phyloP scores from a whole-genome alignment of 257 asterid species.

The Nicotiana obtusifolia region DNA sequence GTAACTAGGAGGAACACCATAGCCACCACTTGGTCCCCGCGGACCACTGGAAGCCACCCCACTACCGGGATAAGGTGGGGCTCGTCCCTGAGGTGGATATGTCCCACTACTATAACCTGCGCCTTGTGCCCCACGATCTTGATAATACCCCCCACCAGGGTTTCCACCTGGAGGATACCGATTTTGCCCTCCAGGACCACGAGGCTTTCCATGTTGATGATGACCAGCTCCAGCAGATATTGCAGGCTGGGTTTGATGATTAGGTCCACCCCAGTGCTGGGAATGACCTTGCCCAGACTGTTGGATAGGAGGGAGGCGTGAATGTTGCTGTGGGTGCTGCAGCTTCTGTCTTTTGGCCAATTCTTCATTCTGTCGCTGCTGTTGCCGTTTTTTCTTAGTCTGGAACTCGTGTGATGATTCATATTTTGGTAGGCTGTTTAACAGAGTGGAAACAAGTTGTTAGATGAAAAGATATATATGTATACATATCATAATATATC shows the following conservation, averaged over 20 bases:
- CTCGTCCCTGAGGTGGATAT: slow-evolving; percentile 71
- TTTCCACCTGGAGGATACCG: slow-evolving; percentile 69
- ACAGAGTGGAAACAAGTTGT: neutral
- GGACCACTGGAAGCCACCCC: slow-evolving; percentile 49
- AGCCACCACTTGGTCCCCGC: slow-evolving; percentile 58
- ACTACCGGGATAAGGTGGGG: slow-evolving; percentile 55
- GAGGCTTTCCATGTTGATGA: slow-evolving; percentile 75
- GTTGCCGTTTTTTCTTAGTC: slow-evolving; percentile 91
- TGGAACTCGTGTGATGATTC: slow-evolving; percentile 97
- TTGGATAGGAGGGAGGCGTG: slow-evolving; percentile 84
- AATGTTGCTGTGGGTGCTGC: slow-evolving; percentile 75
- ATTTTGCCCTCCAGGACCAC: slow-evolving; percentile 69
- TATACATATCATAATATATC: neutral
- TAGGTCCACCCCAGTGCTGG: slow-evolving; percentile 59
- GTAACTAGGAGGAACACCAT: slow-evolving; percentile 61
- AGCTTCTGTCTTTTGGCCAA: slow-evolving; percentile 73
- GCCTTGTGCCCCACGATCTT: slow-evolving; percentile 73
- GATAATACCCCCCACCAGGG: slow-evolving; percentile 54
- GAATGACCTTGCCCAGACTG: slow-evolving; percentile 62
- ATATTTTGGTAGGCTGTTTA: slow-evolving; percentile 73
- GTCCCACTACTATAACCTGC: slow-evolving; percentile 49
- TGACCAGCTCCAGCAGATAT: slow-evolving; percentile 53
- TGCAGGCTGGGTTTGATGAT: slow-evolving; percentile 53
- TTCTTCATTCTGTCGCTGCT: slow-evolving; percentile 84
- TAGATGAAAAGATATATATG: neutral